Percentiles rank a stretch among this genome's conserved stretches.
Conservation (phyloP, 768 basidiomycete species). For the Amanita subjunquillea region DNA sequence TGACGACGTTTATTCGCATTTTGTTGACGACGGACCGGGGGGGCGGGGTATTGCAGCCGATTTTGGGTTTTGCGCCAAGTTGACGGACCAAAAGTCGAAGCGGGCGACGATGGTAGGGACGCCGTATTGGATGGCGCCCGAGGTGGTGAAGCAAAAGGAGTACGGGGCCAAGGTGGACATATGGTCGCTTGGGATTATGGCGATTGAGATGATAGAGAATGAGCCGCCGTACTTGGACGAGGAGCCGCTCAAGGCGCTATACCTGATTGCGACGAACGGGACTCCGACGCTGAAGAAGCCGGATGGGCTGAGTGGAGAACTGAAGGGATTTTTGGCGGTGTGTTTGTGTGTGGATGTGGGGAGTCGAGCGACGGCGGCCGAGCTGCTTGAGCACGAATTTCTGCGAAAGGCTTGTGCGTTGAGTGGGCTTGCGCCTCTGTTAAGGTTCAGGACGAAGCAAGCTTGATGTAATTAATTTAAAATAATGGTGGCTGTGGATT, state of each 20-base stretch:
- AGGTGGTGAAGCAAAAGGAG: conserved; percentile 95
- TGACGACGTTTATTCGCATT: conserved; percentile 9
- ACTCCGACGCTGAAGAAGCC: conserved; percentile 97
- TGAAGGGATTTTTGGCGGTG: conserved; percentile 96
- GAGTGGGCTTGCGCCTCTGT: conserved; percentile 73
- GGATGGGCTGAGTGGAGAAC: conserved; percentile 80
- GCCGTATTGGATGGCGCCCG: conserved; percentile 99
- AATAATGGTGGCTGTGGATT: too few species aligned
- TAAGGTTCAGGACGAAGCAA: conserved; percentile 72
- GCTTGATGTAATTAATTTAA: too few species aligned
- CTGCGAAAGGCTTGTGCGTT: conserved; percentile 80
- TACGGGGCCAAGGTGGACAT: conserved; percentile 96
- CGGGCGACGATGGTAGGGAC: conserved; percentile 98
- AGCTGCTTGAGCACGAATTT: conserved; percentile 91
- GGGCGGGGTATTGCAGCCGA: conserved; percentile 46
- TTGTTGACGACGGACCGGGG: not conserved
- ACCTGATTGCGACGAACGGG: conserved; percentile 95
- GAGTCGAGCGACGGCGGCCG: conserved; percentile 83
- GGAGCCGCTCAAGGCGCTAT: conserved; percentile 88
- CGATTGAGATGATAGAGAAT: conserved; percentile 98
- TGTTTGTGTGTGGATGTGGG: conserved; percentile 95
- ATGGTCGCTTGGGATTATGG: conserved; percentile 97
- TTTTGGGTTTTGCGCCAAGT: conserved; percentile 93
- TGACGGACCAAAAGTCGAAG: conserved; percentile 94
- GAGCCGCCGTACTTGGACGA: conserved; percentile 95